Base-by-base conservation (phyloP, 768 basidiomycete species). In the Naematelia encephala region DNA sequence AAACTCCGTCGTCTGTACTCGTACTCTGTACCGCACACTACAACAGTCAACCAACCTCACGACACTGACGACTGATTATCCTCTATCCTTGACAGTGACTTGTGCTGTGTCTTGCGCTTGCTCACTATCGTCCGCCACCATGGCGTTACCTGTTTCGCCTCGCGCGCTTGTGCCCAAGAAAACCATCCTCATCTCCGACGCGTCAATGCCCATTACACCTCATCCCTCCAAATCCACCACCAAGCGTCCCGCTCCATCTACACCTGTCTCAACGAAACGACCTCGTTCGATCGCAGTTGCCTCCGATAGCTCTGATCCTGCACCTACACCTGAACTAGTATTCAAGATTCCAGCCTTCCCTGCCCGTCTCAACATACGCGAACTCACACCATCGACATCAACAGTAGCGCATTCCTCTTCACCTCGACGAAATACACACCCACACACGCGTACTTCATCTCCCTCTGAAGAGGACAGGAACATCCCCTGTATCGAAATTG, bases 401-500 rank as follows among this genome's bases (percentile, higher is more conserved):
- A 73, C 71, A 44, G 68, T 70, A 5, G 71, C 71, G 1, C 61
- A 51, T n/a, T 70, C 66, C 5, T 73, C 71, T 13, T 72, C 70
- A 1, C 70, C 70, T 11, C 52, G 51, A 23, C 52, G 62, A n/a
- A n/a, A n/a, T n/a, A n/a, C n/a, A n/a, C n/a, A n/a, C n/a, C n/a
- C n/a, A 39, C 46, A 29, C 26, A n/a, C 30, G 19, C 30, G 52
- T 29, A 54, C 62, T 13, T 64, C 65, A 11, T 64, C 68, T 5
- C 61, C 69, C 23, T 13, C 26, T 47, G 45, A 25, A 22, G 23
- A 19, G 26, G 51, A 22, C 25, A 51, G 23, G 59, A 63, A 19
- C 51, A 56, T 2, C 51, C 46, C 14, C 14, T 58, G 11, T n/a
- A n/a, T 50, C 3, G 48, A 25, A 23, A 14, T 50, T 5, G 48